Evolutionary conservation across 2,329 filamentous ascomycete genomes (phyloP), one percentile per base, ranked within the genome.

Genomic region (Aspergillus persii): DNA sequence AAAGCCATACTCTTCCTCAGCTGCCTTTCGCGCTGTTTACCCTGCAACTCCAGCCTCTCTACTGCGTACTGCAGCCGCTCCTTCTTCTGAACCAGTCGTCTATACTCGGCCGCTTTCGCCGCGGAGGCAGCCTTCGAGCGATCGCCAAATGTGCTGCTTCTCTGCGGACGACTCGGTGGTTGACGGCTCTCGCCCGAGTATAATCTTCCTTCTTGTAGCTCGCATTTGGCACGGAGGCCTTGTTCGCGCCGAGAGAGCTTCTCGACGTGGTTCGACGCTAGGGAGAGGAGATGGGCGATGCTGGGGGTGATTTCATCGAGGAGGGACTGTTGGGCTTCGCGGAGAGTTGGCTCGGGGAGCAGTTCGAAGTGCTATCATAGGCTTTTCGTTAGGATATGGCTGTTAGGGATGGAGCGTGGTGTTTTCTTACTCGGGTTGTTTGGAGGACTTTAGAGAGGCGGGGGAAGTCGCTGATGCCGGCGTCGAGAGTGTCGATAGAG

Each of bases 231-330:
- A 66, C 93, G 91, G 39, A 96, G 82, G 0, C 88, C 88, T 71
- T 96, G 88, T 74, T 96, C 91, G 64, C 91, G 89, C 6, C 92
- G 86, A 54, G 90, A 90, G 47, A 94, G 86, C 59, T 91, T 90
- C 67, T 93, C 91, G 44, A 96, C 84, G 70, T 96, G 89, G 63
- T 88, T 87, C 65, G 92, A 88, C n/a, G 92, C 91, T 65, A 92
- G 88, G 63, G 87, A 84, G 54, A 97, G 86, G 2, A 97, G 85
- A 59, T 87, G 85, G 31, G 88, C 81, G 63, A 96, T 90, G 74
- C 92, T 92, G 8, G 93, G 93, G n/a, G 89, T 88, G 66, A 96
- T 95, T 73, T 96, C 92, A 69, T 91, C 90, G 68, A 92, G 89
- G 18, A 97, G 86, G 4, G 91, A 88, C 65, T 90, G 83, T 76